phyloP scores from a whole-genome alignment of 164 flowering plant species.

The Vitis cinerea region DNA sequence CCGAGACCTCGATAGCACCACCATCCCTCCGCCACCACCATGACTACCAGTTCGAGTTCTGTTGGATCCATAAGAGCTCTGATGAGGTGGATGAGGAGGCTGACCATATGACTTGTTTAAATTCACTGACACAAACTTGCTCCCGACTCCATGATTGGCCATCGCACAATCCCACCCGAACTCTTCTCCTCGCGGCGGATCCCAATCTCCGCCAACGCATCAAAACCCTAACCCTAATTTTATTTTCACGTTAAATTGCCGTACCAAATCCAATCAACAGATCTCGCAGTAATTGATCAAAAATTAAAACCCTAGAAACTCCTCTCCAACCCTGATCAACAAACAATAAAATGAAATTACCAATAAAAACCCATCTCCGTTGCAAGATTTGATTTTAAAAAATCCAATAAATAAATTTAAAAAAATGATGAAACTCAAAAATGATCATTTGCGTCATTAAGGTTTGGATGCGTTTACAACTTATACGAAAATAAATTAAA shows the following conservation, averaged over 20 bases:
- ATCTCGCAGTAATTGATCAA: slow-evolving; percentile 11
- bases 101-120: slow-evolving; percentile 89
- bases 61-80: slow-evolving; percentile 25
- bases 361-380: too few relatives aligned
- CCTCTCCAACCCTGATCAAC: slow-evolving; percentile 22
- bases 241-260: neutral
- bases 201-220: slow-evolving; percentile 47
- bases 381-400: neutral
- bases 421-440: neutral
- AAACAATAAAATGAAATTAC: neutral
- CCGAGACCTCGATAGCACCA: slow-evolving; percentile 70
- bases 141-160: slow-evolving; percentile 90
- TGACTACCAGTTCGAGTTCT: slow-evolving; percentile 31
- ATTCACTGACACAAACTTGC: slow-evolving; percentile 88
- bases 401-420: neutral
- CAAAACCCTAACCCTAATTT: slow-evolving; percentile 33
- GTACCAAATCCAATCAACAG: slow-evolving; percentile 1
- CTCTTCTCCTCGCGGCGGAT: slow-evolving; percentile 14
- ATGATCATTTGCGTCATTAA: slow-evolving; percentile 1
- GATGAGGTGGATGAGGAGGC: slow-evolving; percentile 26
- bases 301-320: slow-evolving; percentile 15
- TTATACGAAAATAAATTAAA: neutral
- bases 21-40: slow-evolving; percentile 74
- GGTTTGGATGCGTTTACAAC: slow-evolving; percentile 9
- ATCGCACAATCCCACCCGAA: slow-evolving; percentile 34